Evolutionary conservation across 2,329 filamentous ascomycete genomes (phyloP), one percentile per base, ranked within the genome.

Genomic region (Aplosporella prunicola): DNA sequence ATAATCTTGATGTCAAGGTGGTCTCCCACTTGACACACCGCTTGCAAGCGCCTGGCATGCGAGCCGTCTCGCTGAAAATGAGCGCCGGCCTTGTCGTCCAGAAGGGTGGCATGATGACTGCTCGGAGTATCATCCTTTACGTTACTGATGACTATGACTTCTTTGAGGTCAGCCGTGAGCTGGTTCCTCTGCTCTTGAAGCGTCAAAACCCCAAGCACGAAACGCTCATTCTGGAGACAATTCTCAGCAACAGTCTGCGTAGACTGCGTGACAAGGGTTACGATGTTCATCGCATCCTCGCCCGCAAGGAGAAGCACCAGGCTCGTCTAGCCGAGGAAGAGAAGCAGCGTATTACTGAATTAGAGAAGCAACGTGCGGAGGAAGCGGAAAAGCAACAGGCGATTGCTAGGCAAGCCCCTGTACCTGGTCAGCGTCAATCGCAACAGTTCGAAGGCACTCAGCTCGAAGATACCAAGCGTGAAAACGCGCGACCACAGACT

Each of bases 201-300:
- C 76, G 86, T 15, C 83, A 93, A 51, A 89, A 84, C 46, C 82
- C 38, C 15, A 40, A 91, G 51, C 83, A 93, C 53, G 87, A 89
- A 2, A 86, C 85, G 38, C 73, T 95, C 39, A 89, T 91, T 37
- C 77, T 98, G 39, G 91, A 96, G 60, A 88, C 86, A 36, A 81
- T 98, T 45, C 66, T 98, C 24, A 89, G 83, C 41, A 78, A 91
- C 7, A 85, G 89, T 48, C 69, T 98, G 16, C 74, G 82, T 31
- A 80, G 88, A 35, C 65, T 98, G 26, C 80, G 85, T 50, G 78
- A 79, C 43, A 85, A 91, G 45, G 91, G 91, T 2, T 96, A 95
- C 67, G 96, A 98, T 48, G 91, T 98, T 25, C 86, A 95, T 52
- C 81, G 91, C 33, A 96, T 98, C 44, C 69, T 98, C 15, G 87